Percentiles rank a stretch among this genome's conserved stretches.
These are phyloP conservation scores for Ophiostoma ips DNA, from an alignment of 2,329 filamentous ascomycete genomes.

Conservation along the genomic window DNA sequence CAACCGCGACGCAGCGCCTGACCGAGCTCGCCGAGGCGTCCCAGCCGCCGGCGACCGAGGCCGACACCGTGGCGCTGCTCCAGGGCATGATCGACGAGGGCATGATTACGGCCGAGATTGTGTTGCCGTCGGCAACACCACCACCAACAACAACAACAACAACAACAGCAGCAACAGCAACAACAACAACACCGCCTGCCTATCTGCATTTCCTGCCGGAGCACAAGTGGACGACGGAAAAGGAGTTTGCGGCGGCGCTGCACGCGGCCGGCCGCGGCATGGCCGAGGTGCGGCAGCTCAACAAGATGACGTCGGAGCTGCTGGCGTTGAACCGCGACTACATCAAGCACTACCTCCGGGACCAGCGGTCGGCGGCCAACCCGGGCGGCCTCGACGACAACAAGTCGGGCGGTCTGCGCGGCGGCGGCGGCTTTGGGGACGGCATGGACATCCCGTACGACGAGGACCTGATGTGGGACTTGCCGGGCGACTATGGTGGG, in stretches of 20 bases:
- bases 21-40: neutral
- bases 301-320: slow-evolving; percentile 38
- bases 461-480: slow-evolving; percentile 7
- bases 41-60: slow-evolving; percentile 24
- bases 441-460: too few relatives aligned
- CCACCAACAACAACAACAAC: too few relatives aligned
- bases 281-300: slow-evolving; percentile 22
- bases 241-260: slow-evolving; percentile 14
- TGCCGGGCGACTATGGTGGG: neutral
- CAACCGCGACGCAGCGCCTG: slow-evolving; percentile 15
- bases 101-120: slow-evolving; percentile 39
- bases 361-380: neutral
- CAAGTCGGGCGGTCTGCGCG: neutral
- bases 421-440: neutral
- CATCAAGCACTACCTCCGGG: slow-evolving; percentile 20
- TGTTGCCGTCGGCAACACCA: slow-evolving; percentile 23
- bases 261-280: neutral
- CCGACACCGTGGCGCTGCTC: slow-evolving; percentile 33
- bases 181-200: too few relatives aligned
- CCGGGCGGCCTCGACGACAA: neutral
- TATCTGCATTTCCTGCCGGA: slow-evolving; percentile 38
- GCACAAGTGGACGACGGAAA: slow-evolving; percentile 12
- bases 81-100: slow-evolving; percentile 40
- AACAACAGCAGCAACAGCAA: too few relatives aligned
- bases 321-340: slow-evolving; percentile 44